Conservation (phyloP, 768 basidiomycete species). For the Boletellus ananiceps region DNA sequence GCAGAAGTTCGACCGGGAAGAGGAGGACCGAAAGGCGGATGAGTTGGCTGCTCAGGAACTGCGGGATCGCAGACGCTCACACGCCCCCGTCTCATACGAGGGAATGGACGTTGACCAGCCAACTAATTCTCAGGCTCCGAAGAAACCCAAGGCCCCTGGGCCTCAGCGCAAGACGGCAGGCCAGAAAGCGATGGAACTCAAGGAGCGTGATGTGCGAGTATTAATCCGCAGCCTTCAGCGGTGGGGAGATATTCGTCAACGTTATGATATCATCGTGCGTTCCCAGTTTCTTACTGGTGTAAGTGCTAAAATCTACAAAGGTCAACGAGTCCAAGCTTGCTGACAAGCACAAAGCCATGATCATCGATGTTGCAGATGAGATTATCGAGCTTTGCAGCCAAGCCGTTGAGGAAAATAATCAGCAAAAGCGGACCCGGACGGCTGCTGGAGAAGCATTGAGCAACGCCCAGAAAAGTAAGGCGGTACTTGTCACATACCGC, state of each 20-base stretch:
- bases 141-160: conserved; percentile 70
- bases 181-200: conserved; percentile 94
- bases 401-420: conserved; percentile 81
- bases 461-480: conserved; percentile 95
- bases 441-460: conserved; percentile 85
- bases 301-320: conserved; percentile 36
- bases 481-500: conserved; percentile 87
- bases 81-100: conserved; percentile 85
- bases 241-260: conserved; percentile 95
- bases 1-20: conserved; percentile 76
- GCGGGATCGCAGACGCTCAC: conserved; percentile 75
- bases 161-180: conserved; percentile 84
- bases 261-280: conserved; percentile 92
- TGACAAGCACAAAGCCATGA: conserved; percentile 91
- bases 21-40: conserved; percentile 68
- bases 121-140: conserved; percentile 52
- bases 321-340: conserved; percentile 85
- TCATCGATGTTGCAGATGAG: conserved; percentile 88
- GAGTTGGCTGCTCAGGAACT: conserved; percentile 65
- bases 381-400: conserved; percentile 81
- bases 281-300: not conserved
- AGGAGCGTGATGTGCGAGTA: conserved; percentile 95
- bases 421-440: conserved; percentile 68
- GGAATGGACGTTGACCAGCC: conserved; percentile 90
- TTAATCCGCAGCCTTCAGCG: conserved; percentile 92